Percentiles rank a stretch among this genome's conserved stretches.
Conservation (phyloP, 2,329 filamentous ascomycete genomes). For the Lomentospora prolificans region DNA sequence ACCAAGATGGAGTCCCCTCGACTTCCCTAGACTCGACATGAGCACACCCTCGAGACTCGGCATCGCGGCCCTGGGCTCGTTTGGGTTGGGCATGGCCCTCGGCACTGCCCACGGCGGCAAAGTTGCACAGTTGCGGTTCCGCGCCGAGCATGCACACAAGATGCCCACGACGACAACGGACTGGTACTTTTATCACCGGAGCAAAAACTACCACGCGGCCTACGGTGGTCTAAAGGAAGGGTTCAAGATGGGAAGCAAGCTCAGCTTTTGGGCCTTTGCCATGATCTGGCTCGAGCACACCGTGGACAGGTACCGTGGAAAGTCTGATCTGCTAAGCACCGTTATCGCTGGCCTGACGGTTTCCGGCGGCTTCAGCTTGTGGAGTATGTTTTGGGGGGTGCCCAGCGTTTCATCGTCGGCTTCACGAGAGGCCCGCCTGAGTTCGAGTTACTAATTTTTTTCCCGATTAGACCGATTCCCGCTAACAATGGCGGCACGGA, state of each 20-base stretch:
- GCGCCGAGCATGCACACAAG: slow-evolving; percentile 92
- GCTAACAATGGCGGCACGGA: slow-evolving; percentile 63
- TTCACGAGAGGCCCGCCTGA: too few relatives aligned
- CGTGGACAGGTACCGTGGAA: slow-evolving; percentile 62
- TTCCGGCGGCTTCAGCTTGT: slow-evolving; percentile 76
- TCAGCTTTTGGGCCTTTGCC: slow-evolving; percentile 62
- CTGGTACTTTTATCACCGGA: slow-evolving; percentile 99
- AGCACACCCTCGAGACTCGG: slow-evolving; percentile 56
- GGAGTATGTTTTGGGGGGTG: slow-evolving; percentile 63
- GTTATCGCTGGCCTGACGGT: slow-evolving; percentile 74
- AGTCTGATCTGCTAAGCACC: slow-evolving; percentile 70
- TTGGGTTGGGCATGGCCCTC: slow-evolving; percentile 58
- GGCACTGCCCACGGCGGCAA: slow-evolving; percentile 65
- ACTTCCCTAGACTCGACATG: slow-evolving; percentile 45
- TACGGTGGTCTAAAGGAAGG: slow-evolving; percentile 72
- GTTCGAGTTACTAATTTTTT: background rate
- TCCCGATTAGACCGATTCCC: slow-evolving; percentile 61
- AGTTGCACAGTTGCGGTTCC: slow-evolving; percentile 70
- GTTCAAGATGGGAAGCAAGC: slow-evolving; percentile 58
- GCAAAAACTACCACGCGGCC: slow-evolving; percentile 84
- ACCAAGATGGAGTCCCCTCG: slow-evolving; percentile 1
- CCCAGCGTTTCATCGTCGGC: too few relatives aligned
- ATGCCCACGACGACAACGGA: slow-evolving; percentile 72
- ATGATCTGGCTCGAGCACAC: slow-evolving; percentile 80
- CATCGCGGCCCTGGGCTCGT: slow-evolving; percentile 52